Evolutionary conservation across 345 rosid species (phyloP), one percentile per base, ranked within the genome.

Genomic region (Eucalyptus curtisii): DNA sequence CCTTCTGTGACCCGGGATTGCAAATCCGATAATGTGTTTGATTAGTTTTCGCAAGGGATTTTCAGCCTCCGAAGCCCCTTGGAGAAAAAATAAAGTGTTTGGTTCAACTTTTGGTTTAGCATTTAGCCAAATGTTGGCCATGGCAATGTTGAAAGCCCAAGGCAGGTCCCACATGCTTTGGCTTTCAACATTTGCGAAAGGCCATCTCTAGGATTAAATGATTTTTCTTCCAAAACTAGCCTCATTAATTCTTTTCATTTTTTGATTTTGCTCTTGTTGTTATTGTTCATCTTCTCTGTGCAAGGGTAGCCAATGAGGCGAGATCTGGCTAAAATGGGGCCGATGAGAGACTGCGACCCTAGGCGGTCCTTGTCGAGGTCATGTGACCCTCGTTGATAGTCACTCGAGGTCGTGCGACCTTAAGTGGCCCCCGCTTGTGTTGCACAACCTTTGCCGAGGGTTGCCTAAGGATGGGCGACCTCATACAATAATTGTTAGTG

Each of bases 361-460:
- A 52, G 19, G 55, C 0, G 0, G 24, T 22, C 57, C 57, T 52
- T 52, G 25, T 52, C 0, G 0, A 19, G 57, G 57, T 52, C 5
- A 0, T 19, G 57, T 2, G 25, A 52, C 4, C 57, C 25, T 52
- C 0, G 0, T 52, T 25, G 0, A 52, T 52, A 52, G 57, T 52
- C 57, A 52, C 57, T 10, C 10, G 4, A 52, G 57, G 57, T 52
- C 1, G 10, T 52, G 57, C 2, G 4, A 52, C 25, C 57, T 52
- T 52, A 52, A 52, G 25, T 52, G 57, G 57, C 57, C 57, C 57
- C 0, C 0, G 4, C 57, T 1, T 52, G 10, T 19, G 57, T 52
- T 20, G 25, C 25, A 52, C 57, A 52, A 20, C 57, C 57, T 52
- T 0, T 52, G 5, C 1, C 5, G 9, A 52, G 57, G 25, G 25